Base-by-base conservation (phyloP, 768 basidiomycete species). In the Suillus discolor region DNA sequence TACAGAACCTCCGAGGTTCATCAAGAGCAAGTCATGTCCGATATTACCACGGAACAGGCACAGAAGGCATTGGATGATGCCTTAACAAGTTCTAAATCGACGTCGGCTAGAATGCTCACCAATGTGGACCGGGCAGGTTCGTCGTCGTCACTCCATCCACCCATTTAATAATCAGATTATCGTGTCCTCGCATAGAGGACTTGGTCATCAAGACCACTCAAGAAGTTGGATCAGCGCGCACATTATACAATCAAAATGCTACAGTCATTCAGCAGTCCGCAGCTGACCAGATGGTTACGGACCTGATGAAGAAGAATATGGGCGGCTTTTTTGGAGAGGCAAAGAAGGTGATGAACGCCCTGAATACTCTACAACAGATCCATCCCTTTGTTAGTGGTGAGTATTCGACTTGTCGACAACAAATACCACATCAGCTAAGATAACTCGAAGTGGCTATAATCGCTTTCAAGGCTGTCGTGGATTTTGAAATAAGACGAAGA, bases 401-500 rank as follows among this genome's bases (percentile, higher is more conserved):
- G 70, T 18, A 20, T 12, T 38, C 36, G 3, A 20, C 20, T 63
- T 25, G 65, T 34, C 15, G 31, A 42, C 13, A 15, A n/a, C n/a
- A n/a, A n/a, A 41, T 54, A 18, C 57, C 18, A 4, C n/a, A 2
- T 45, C 18, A 6, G 16, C 6, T 16, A 63, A 23, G 6, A 31
- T n/a, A 12, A 20, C 31, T 62, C 65, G 77, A 3, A 78, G 86
- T 84, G 55, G 84, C 80, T 36, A 82, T 86, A 20, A 69, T 80
- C 13, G 84, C 85, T 1, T 87, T 87, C 72, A 78, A 81, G 45
- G 74, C 83, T 0, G 84, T 84, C 6, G 77, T 84, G 34, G 79
- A 80, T 20, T 73, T 87, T 42, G 84, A 86, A 61, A 62, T 82
- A 63, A 82, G 81, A 3, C 75, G 85, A 28, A 74, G 82, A 28